These are phyloP conservation scores for Yarrowia keelungensis DNA, from an alignment of 805 yeast species.

Conservation along the genomic window DNA sequence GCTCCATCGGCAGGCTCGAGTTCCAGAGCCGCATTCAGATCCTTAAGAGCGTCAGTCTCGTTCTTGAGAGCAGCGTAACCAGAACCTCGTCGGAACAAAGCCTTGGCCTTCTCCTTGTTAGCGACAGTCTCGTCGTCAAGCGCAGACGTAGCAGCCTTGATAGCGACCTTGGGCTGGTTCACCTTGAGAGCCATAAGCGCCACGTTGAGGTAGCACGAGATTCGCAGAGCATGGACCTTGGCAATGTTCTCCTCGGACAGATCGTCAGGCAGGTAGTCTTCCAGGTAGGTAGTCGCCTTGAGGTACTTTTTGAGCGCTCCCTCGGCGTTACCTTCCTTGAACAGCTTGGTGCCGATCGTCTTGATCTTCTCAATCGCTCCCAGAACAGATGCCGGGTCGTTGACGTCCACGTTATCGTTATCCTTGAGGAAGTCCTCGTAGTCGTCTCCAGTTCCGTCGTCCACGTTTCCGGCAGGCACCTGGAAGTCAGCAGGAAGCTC, in stretches of 20 bases:
- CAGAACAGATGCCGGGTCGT: slow-evolving; percentile 69
- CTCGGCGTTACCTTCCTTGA: slow-evolving; percentile 67
- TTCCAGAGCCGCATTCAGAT: slow-evolving; percentile 68
- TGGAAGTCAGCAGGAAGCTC: slow-evolving; percentile 67
- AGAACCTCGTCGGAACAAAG: slow-evolving; percentile 82
- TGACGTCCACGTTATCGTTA: slow-evolving; percentile 62
- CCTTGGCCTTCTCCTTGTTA: slow-evolving; percentile 79
- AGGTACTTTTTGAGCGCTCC: slow-evolving; percentile 69
- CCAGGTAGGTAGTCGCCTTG: slow-evolving; percentile 74
- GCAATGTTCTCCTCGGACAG: slow-evolving; percentile 61
- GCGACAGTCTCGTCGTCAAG: slow-evolving; percentile 65
- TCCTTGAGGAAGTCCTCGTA: slow-evolving; percentile 79
- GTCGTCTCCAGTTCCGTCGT: slow-evolving; percentile 83
- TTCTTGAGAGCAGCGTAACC: slow-evolving; percentile 70
- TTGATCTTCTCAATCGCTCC: slow-evolving; percentile 71
- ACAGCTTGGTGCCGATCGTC: slow-evolving; percentile 76
- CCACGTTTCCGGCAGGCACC: slow-evolving; percentile 56
- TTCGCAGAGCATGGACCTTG: slow-evolving; percentile 55
- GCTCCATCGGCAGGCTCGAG: slow-evolving; percentile 61
- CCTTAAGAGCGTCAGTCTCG: slow-evolving; percentile 72
- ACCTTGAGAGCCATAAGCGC: slow-evolving; percentile 76
- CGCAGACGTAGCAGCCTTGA: slow-evolving; percentile 69
- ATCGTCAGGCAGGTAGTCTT: slow-evolving; percentile 76
- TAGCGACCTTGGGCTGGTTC: slow-evolving; percentile 60
- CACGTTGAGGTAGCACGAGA: slow-evolving; percentile 70